phyloP scores from a whole-genome alignment of 176 grass and related monocot genomes.

The Neostapfia colusana region DNA sequence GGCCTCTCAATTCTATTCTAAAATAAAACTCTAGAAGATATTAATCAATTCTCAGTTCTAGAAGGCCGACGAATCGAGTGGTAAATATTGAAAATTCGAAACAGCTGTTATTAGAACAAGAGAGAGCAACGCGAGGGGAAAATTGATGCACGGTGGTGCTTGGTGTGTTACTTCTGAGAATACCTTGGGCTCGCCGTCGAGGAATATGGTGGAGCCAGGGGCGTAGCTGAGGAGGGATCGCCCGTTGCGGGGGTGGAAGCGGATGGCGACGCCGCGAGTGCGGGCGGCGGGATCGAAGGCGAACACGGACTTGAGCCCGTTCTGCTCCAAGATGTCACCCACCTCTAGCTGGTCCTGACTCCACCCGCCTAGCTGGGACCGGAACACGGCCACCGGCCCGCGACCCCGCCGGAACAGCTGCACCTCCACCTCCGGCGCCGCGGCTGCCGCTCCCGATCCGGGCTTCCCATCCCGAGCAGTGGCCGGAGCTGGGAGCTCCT shows the following conservation, averaged over 20 bases:
- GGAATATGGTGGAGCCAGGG: slow-evolving; percentile 52
- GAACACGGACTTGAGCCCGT: slow-evolving; percentile 80
- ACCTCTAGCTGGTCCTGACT: slow-evolving; percentile 90
- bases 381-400: slow-evolving; percentile 71
- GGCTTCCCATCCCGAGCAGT: slow-evolving; percentile 39
- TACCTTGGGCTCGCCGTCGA: slow-evolving; percentile 97
- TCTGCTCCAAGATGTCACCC: slow-evolving; percentile 81
- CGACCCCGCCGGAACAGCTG: slow-evolving; percentile 64
- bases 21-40: background rate
- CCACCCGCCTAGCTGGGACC: slow-evolving; percentile 66
- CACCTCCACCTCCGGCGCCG: slow-evolving; percentile 71
- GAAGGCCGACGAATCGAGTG: background rate
- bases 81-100: background rate
- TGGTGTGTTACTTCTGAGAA: background rate
- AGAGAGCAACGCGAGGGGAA: background rate
- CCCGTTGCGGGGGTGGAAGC: slow-evolving; percentile 77
- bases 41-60: background rate
- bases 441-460: slow-evolving; percentile 46
- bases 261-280: slow-evolving; percentile 68
- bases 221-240: slow-evolving; percentile 77
- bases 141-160: background rate
- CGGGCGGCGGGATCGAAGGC: slow-evolving; percentile 59
- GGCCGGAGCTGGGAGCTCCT: slow-evolving; percentile 25
- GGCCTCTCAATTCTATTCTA: background rate
- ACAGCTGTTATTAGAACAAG: background rate